Evolutionary conservation across 2,329 filamentous ascomycete species (phyloP).

Genomic region (Alternaria ethzedia): DNA sequence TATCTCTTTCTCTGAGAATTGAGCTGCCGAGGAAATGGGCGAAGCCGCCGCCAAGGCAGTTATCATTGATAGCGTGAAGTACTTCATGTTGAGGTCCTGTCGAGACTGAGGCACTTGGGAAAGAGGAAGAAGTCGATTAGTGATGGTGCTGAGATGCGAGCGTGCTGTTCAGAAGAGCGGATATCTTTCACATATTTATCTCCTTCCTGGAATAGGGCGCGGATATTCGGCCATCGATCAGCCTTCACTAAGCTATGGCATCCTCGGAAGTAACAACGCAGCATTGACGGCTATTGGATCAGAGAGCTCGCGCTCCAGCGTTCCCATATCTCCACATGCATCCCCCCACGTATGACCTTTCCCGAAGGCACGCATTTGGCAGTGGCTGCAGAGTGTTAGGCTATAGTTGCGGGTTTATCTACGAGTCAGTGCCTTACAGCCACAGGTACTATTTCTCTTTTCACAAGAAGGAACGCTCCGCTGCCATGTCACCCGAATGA

Average conservation of each 20-base stretch:
- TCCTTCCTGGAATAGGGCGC: background rate
- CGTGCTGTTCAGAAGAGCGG: background rate
- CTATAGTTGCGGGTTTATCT: background rate
- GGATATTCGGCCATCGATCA: background rate
- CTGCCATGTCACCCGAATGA: background rate
- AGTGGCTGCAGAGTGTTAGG: background rate
- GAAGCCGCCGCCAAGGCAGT: constrained; percentile 16
- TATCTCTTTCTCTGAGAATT: constrained; percentile 11
- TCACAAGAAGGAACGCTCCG: background rate
- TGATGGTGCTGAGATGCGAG: background rate
- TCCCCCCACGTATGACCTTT: background rate
- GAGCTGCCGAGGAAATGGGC: constrained; percentile 15
- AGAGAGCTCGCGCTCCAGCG: background rate
- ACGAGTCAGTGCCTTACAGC: background rate
- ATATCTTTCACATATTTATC: background rate
- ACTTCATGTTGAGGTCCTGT: constrained; percentile 28
- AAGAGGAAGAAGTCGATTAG: background rate
- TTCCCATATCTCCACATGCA: background rate
- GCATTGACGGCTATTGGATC: background rate
- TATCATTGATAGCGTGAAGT: constrained; percentile 21
- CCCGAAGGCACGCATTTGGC: background rate
- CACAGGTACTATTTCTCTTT: background rate
- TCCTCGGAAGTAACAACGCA: constrained; percentile 1
- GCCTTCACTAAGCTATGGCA: background rate
- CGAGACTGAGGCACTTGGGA: no score